Conservation (phyloP, 148 eudicot species). For the Camellia japonica region DNA sequence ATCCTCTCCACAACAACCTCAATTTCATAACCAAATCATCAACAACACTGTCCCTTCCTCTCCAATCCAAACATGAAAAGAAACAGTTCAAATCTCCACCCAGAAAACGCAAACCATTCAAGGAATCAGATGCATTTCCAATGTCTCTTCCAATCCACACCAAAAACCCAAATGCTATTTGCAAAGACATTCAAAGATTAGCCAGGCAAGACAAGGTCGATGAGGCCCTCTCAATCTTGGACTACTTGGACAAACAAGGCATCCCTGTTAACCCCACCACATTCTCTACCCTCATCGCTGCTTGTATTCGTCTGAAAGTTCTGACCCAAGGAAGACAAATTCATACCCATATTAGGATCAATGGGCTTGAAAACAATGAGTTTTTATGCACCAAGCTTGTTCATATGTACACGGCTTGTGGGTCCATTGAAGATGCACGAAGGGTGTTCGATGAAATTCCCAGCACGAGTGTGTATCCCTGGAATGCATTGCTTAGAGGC, state of each 20-base stretch:
- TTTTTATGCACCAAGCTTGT: conserved; percentile 65
- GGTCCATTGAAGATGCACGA: conserved; percentile 58
- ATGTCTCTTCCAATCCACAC: conserved; percentile 57
- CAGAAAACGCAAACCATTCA: conserved; percentile 16
- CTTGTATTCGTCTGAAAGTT: conserved; percentile 55
- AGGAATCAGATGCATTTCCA: conserved; percentile 37
- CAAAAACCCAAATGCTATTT: conserved; percentile 65
- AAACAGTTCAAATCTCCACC: conserved; percentile 2
- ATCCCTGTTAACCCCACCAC: conserved; percentile 79
- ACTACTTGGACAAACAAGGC: conserved; percentile 62
- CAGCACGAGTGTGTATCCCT: conserved; percentile 53
- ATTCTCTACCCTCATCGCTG: conserved; percentile 54
- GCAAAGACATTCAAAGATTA: conserved; percentile 56
- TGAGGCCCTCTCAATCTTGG: conserved; percentile 58
- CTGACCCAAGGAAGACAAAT: conserved; percentile 39
- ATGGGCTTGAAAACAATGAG: conserved; percentile 69
- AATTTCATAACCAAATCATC: conserved; percentile 18
- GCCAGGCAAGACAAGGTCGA: conserved; percentile 53
- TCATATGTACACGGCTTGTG: conserved; percentile 73
- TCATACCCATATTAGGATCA: conserved; percentile 56
- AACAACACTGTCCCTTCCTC: not conserved
- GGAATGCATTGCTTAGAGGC: conserved; percentile 93
- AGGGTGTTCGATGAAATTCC: conserved; percentile 46
- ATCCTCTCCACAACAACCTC: conserved; percentile 9
- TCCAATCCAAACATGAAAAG: not conserved